Base-by-base conservation (phyloP, 768 basidiomycete species). In the Lactarius sanguifluus region DNA sequence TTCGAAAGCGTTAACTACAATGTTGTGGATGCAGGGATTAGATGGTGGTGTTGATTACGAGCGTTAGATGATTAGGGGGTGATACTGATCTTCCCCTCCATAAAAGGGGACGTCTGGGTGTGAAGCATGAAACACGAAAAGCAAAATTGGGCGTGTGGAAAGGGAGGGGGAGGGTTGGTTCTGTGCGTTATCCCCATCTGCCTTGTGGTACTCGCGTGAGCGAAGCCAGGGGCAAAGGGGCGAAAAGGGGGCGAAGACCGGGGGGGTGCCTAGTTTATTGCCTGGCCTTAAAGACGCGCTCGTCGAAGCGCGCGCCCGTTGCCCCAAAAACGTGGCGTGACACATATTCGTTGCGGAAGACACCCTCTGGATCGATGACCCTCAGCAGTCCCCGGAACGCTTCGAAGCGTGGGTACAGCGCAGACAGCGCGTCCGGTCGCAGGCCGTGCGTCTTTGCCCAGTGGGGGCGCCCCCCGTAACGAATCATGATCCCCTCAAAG, bases 391-490 rank as follows among this genome's bases (percentile, higher is more conserved):
- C 74, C 32, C 84, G 77, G 77, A 93, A 98, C 71, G 89, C 86
- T 70, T 87, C 84, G 76, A 94, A 97, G 66, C 80, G 83, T 25
- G 95, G 91, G 78, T 98, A 98, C 13, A 91, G 77, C 62, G 72
- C 73, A 60, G 85, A 83, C 62, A 97, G 82, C 38, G 80, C 76
- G 55, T 81, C 80, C 2, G 91, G 90, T 54, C 82, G 80, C 43
- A 96, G 81, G 28, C 79, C 78, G 75, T 98, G 96, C 25, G 92
- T 84, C 77, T 98, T 98, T 0, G 95, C 96, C 96, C 96, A 98
- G 79, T 98, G 96, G 10, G 96, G 95, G 57, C 92, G 83, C 7
- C 94, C 96, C 52, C 83, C 82, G 77, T 94, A 83, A 34, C 79
- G 81, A 25, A 79, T 75, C 65, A 96, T 74, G 71, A 95, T 89